A percentile compares a stretch with the other conserved stretches of the same genome.
Conservation (phyloP, 495 filamentous ascomycete species). For the Elaphomyces granulatus region DNA sequence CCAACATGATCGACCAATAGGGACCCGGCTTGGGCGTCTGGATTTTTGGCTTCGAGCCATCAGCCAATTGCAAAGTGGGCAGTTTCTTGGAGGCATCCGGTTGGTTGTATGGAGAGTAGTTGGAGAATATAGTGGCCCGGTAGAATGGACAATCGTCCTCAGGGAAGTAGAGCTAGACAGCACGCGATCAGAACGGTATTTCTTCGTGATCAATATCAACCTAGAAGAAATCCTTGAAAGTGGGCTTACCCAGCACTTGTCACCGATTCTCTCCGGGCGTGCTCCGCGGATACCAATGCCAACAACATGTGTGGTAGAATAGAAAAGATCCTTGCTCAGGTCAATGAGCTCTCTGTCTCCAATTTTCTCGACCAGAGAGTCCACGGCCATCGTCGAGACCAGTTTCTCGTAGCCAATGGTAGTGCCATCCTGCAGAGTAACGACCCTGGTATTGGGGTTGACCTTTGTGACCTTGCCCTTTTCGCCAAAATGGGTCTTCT, state of each 20-base stretch:
- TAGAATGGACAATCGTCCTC: conserved; percentile 99
- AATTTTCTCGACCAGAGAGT: conserved; percentile 77
- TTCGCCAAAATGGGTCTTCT: conserved; percentile 82
- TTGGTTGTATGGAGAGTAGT: conserved; percentile 99
- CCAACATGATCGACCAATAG: conserved; percentile 99
- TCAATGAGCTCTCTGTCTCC: conserved; percentile 66
- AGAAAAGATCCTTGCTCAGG: conserved; percentile 87
- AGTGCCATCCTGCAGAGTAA: conserved; percentile 70
- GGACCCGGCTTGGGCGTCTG: conserved; percentile 64
- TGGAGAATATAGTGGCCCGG: conserved; percentile 99
- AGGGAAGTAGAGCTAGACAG: conserved; percentile 88
- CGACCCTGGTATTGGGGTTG: conserved; percentile 68
- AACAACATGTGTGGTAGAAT: conserved; percentile 94
- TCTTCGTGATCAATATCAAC: no score
- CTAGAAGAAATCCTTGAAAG: no score
- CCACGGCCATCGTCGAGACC: conserved; percentile 91
- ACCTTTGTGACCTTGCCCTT: conserved; percentile 74
- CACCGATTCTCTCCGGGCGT: conserved; percentile 91
- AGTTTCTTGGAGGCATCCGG: conserved; percentile 70
- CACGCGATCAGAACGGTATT: no score
- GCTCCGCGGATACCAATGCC: conserved; percentile 86
- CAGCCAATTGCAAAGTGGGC: conserved; percentile 67
- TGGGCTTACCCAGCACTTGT: conserved; percentile 87
- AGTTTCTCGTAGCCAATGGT: conserved; percentile 88
- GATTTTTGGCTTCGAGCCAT: conserved; percentile 63